phyloP scores from a whole-genome alignment of 108 stramenopile species.

The Pseudonitzschia pungens region DNA sequence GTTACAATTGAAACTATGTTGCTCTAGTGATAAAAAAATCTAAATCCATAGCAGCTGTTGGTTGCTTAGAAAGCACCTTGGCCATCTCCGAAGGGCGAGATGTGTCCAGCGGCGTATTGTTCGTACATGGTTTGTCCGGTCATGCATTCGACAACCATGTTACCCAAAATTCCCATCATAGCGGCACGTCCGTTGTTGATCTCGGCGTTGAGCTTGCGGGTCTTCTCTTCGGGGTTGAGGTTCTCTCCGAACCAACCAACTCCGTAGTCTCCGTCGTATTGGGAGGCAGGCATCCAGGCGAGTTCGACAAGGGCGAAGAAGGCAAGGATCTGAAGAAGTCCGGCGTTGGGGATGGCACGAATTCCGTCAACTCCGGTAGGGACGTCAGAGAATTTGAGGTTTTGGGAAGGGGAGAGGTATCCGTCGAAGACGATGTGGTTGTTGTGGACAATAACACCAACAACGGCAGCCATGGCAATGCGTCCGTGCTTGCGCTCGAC shows the following conservation, averaged over 20 bases:
- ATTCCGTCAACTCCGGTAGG: slow-evolving; percentile 54
- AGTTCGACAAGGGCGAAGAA: slow-evolving; percentile 60
- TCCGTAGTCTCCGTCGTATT: slow-evolving; percentile 68
- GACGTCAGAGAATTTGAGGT: slow-evolving; percentile 59
- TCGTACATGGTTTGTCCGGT: slow-evolving; percentile 58
- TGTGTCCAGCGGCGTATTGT: slow-evolving; percentile 54
- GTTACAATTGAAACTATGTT: slow-evolving; percentile 15
- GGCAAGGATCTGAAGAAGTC: slow-evolving; percentile 53
- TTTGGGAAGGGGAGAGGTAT: slow-evolving; percentile 40
- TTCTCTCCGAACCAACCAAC: slow-evolving; percentile 39
- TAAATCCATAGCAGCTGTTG: not conserved
- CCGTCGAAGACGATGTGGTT: slow-evolving; percentile 67
- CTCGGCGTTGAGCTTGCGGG: slow-evolving; percentile 28
- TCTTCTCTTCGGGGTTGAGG: slow-evolving; percentile 27
- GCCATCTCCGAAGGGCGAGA: slow-evolving; percentile 61
- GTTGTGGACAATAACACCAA: slow-evolving; percentile 73
- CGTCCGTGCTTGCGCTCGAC: slow-evolving; percentile 75
- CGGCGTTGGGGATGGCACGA: slow-evolving; percentile 49
- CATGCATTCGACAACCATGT: slow-evolving; percentile 46
- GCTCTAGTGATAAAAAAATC: slow-evolving; percentile 16
- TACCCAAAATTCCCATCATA: slow-evolving; percentile 54
- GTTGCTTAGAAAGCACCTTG: slow-evolving; percentile 45
- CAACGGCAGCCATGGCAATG: slow-evolving; percentile 64
- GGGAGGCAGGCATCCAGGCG: slow-evolving; percentile 49
- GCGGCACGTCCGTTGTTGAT: slow-evolving; percentile 54